These are phyloP conservation scores for Fusarium torreyae DNA, from an alignment of 2,329 filamentous ascomycete species.

Conservation along the genomic window DNA sequence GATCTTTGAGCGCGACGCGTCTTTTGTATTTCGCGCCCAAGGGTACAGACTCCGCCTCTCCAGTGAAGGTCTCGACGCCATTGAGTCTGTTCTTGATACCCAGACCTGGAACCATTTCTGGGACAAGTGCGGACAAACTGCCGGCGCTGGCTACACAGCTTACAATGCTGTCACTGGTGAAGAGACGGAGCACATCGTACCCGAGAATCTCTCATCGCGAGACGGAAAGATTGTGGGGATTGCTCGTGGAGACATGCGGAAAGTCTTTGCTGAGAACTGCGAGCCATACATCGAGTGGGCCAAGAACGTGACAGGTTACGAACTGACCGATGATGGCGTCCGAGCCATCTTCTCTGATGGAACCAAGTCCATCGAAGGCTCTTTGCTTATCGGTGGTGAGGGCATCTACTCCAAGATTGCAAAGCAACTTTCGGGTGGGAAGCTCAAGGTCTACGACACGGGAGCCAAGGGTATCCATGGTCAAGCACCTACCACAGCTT, in stretches of 20 bases:
- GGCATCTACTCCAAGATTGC: constrained; percentile 74
- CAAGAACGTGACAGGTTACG: constrained; percentile 71
- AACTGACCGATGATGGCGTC: constrained; percentile 69
- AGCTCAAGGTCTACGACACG: constrained; percentile 74
- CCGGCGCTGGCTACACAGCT: constrained; percentile 65
- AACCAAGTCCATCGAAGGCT: constrained; percentile 69
- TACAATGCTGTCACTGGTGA: constrained; percentile 70
- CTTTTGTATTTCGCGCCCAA: constrained; percentile 69
- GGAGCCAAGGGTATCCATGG: constrained; percentile 76
- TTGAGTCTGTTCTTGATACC: constrained; percentile 69
- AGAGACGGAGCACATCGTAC: constrained; percentile 49
- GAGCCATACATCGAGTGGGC: constrained; percentile 70
- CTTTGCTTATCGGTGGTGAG: constrained; percentile 73
- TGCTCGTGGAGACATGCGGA: constrained; percentile 74
- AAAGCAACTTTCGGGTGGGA: constrained; percentile 70
- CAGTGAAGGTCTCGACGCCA: constrained; percentile 69
- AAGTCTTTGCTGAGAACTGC: constrained; percentile 69
- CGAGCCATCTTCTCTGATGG: constrained; percentile 72
- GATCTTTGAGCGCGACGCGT: constrained; percentile 70
- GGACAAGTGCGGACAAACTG: constrained; percentile 72
- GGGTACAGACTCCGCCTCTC: constrained; percentile 74
- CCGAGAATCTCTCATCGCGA: constrained; percentile 63
- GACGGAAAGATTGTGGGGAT: constrained; percentile 74
- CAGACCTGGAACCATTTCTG: constrained; percentile 69
- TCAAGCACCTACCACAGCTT: constrained; percentile 73